Base-by-base conservation (phyloP, 495 filamentous ascomycete species). In the Hypoxylon lienhwacheense region DNA sequence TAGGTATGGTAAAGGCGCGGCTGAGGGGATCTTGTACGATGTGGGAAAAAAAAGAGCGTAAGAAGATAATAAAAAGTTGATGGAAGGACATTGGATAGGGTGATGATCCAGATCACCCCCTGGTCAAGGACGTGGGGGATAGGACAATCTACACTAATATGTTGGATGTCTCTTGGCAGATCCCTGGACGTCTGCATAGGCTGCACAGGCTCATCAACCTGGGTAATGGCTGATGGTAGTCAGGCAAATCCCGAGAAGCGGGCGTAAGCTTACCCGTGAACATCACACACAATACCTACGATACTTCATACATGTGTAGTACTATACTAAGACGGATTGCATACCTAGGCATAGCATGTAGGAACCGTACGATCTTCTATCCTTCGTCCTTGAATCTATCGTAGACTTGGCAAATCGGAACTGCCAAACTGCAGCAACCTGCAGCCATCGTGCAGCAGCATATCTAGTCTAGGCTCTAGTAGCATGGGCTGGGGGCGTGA, bases 131-230 rank as follows among this genome's bases (percentile, higher is more conserved):
- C 50, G 54, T 63, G 51, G 51, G 61, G 61, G 63, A 56, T 49
- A 44, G 45, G 55, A n/a, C n/a, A n/a, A n/a, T n/a, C n/a, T n/a
- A n/a, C n/a, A n/a, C n/a, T n/a, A n/a, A n/a, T n/a, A n/a, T n/a
- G n/a, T n/a, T n/a, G n/a, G n/a, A 40, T 24, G 47, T 55, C 21
- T 65, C 65, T 67, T 67, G 62, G 65, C 65, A 63, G 55, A 67
- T 65, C 65, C 59, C 51, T 54, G 62, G 24, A 58, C 19, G 44
- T 26, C 39, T 41, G 45, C 59, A 58, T 63, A 63, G 53, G 59
- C 53, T 48, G 19, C 59, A 53, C 47, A 46, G 59, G 49, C 40
- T 57, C 59, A 49, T 54, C 35, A 47, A 58, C 29, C n/a, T 58
- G 59, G 53, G 44, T 53, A 57, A 53, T 53, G 53, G 32, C 43